Evolutionary conservation across 257 asterid genomes (phyloP).

Genomic region (Solanum rostratum): DNA sequence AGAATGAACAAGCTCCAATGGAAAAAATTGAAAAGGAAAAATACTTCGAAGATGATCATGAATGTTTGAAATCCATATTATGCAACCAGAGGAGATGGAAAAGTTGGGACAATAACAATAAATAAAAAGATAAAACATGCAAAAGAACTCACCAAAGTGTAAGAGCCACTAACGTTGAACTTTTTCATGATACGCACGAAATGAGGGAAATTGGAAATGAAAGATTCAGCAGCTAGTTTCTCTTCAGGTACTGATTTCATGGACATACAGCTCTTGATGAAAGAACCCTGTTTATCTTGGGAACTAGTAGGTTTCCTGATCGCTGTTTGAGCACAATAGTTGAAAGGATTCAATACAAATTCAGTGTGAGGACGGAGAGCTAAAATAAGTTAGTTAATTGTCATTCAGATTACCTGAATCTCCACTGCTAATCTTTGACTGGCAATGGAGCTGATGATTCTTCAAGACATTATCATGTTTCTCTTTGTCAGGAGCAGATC

Average conservation of each 20-base stretch:
- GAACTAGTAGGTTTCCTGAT: constrained; percentile 31
- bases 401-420: constrained; percentile 36
- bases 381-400: background rate
- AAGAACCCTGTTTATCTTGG: constrained; percentile 43
- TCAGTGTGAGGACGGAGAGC: background rate
- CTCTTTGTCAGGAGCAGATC: constrained; percentile 5
- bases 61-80: background rate
- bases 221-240: constrained; percentile 73
- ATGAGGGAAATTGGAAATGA: constrained; percentile 67
- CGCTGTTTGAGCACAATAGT: constrained; percentile 23
- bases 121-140: background rate
- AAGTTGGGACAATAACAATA: background rate
- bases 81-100: background rate
- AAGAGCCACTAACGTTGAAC: constrained; percentile 84
- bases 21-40: too few relatives aligned
- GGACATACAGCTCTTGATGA: constrained; percentile 70
- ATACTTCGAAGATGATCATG: background rate
- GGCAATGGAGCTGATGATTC: constrained; percentile 19
- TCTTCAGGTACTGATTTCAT: constrained; percentile 91
- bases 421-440: constrained; percentile 16
- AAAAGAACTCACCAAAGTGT: constrained; percentile 61
- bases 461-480: constrained; percentile 2
- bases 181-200: constrained; percentile 85
- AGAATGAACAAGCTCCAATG: too few relatives aligned
- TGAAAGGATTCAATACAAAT: background rate